Base-by-base conservation (phyloP, 768 basidiomycete genomes). In the Boletus sp. region DNA sequence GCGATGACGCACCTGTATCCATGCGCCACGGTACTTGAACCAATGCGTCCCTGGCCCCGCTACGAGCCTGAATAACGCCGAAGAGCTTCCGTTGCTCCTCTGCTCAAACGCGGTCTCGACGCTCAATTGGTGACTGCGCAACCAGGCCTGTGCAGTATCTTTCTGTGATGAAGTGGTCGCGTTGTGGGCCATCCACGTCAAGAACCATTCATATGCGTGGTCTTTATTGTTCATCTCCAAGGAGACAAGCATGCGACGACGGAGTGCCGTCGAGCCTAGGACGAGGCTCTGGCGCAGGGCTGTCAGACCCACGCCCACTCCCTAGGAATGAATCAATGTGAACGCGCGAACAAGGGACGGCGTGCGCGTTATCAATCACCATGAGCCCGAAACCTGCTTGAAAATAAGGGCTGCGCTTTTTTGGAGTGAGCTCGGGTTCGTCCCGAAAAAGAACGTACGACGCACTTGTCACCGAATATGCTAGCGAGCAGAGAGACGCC, bases 341-440 rank as follows among this genome's bases (percentile, higher is more conserved):
- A 63, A 54, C 12, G 44, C 18, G 44, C 32, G 24, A 24, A 35
- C 10, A 35, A 32, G 20, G 24, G 1, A 45, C 15, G 29, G 18
- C 17, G 40, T 58, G 46, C 15, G 33, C 24, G 18, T 46, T 33
- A 30, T 35, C 15, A 20, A 75, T 56, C 62, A 95, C 96, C 94
- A 98, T 95, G 37, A 99, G 82, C 36, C 96, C 97, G 66, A 98
- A 98, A 29, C 97, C 96, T 47, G 96, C 97, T 70, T 96, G 92
- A 70, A 99, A 98, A 76, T 94, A 95, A 37, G 94, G 96, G 70
- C 97, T 99, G 65, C 67, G 65, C 75, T 81, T 81, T 48, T 68
- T 75, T 67, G 59, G 54, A 58, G 61, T 72, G 54, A 61, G 55
- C 24, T 51, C 35, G 39, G 45, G 50, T 29, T 51, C 39, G 52